Evolutionary conservation across 148 eudicot genomes (phyloP), one percentile per base, ranked within the genome.

Genomic region (Talinum fruticosum): DNA sequence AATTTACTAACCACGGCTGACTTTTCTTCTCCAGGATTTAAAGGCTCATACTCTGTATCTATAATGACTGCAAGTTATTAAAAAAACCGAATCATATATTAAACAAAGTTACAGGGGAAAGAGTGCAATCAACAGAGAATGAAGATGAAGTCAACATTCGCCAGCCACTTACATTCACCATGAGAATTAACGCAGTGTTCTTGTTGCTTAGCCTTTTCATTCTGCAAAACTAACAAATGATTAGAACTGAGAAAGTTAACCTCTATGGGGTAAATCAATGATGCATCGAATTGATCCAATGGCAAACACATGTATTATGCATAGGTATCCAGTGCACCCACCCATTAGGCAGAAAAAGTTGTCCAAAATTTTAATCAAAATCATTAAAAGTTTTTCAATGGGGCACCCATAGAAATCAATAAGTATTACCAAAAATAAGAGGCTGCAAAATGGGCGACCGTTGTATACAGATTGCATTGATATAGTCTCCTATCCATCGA

Each of bases 81-180:
- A 83, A 73, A 74, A 62, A 59, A 32, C 21, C 4, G 28, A 32
- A 3, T 35, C 18, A 34, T 13, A 28, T 24, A 38, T 57, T 61
- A 73, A 35, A 1, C 0, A 34, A 41, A 71, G 10, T 12, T 49
- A 18, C 3, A 28, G 21, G 12, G 37, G 73, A 44, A 44, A 45
- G 12, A 2, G 14, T 78, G 45, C 68, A 69, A 61, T 61, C 69
- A 32, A 41, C 69, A 61, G 26, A 8, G 0, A 13, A 71, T 24
- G 24, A 53, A 19, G 4, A 34, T 15, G 28, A 30, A 34, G 23
- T 37, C 29, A 28, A 4, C 26, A 45, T 66, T 32, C 34, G 32
- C 18, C 7, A 29, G 37, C 61, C 61, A 83, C 97, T 93, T 85
- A 96, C 99, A 84, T 89, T 96, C 99, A 10, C 97, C 97, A 47